Evolutionary conservation across 2,329 filamentous ascomycete genomes (phyloP), one percentile per base, ranked within the genome.

Genomic region (Magnaporthiopsis poae): DNA sequence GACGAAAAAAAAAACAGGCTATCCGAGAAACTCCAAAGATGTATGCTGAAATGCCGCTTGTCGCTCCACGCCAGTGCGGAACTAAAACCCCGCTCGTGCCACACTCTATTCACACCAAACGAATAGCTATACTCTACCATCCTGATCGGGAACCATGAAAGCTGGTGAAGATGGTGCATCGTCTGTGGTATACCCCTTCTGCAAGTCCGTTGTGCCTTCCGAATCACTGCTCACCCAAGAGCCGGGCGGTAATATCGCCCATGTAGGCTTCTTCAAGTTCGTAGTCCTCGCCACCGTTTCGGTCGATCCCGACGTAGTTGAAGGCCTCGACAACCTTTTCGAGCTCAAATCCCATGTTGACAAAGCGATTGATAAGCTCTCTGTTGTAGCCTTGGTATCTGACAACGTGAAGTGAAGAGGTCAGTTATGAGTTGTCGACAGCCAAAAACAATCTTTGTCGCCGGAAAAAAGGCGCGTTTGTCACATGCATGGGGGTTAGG

Each of bases 341-440:
- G 1, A 96, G 84, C 67, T 92, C 88, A 72, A 98, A 98, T 13
- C 94, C 94, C 94, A 98, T 98, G 72, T 82, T 85, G 21, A 90
- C 87, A 72, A 98, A 98, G 5, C 89, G 85, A 73, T 95, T 88
- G 70, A 98, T 86, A 60, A 97, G 82, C 39, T 89, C 84, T 73
- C 88, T 90, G 78, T 92, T 93, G 77, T 96, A 98, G 2, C 95
- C 94, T 70, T 89, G 85, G 74, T 96, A 97, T 69, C 90, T 94
- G 71, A 31, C 3, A 5, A 46, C 21, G 27, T 25, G n/a, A 65
- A 62, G 13, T 56, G 52, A 4, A 39, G 15, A 8, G 39, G 56
- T 66, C 25, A 39, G 36, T 39, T 39, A 11, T 39, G 36, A 12
- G 36, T 12, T 39, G 36, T 12, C 36, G 12, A 15, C 11, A 13